phyloP scores from a whole-genome alignment of 805 yeast genomes.

The Metschnikowia reukaufii region DNA sequence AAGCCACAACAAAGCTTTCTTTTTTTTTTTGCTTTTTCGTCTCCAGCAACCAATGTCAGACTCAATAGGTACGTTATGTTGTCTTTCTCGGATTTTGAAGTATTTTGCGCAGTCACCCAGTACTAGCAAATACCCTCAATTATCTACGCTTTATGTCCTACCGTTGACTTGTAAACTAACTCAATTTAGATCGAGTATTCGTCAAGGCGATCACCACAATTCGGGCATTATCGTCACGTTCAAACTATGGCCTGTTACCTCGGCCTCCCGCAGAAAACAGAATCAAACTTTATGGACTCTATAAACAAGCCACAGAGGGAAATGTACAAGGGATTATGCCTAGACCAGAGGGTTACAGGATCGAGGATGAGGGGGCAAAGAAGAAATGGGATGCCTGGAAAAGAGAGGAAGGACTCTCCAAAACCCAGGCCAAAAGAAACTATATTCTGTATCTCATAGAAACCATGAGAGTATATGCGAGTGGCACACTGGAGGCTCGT shows the following conservation, averaged over 20 bases:
- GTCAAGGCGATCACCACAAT: constrained; percentile 81
- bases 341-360: constrained; percentile 58
- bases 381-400: constrained; percentile 89
- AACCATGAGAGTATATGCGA: constrained; percentile 70
- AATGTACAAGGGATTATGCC: constrained; percentile 68
- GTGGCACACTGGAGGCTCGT: constrained; percentile 63
- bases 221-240: constrained; percentile 63
- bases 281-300: constrained; percentile 72
- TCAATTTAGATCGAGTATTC: constrained; percentile 63
- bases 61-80: constrained; percentile 48
- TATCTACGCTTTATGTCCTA: neutral
- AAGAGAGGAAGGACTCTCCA: constrained; percentile 62
- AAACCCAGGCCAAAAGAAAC: constrained; percentile 69
- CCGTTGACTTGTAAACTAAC: constrained; percentile 20
- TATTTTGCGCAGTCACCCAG: too few species aligned
- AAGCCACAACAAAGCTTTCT: constrained; percentile 2
- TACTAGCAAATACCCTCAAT: too few species aligned
- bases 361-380: constrained; percentile 66
- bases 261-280: constrained; percentile 75
- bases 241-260: constrained; percentile 62
- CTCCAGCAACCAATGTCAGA: constrained; percentile 41
- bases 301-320: constrained; percentile 90
- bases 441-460: constrained; percentile 69
- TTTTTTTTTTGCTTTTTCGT: neutral
- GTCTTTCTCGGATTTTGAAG: too few species aligned